phyloP scores from a whole-genome alignment of 495 filamentous ascomycete species.

The Aspergillus cavernicola region DNA sequence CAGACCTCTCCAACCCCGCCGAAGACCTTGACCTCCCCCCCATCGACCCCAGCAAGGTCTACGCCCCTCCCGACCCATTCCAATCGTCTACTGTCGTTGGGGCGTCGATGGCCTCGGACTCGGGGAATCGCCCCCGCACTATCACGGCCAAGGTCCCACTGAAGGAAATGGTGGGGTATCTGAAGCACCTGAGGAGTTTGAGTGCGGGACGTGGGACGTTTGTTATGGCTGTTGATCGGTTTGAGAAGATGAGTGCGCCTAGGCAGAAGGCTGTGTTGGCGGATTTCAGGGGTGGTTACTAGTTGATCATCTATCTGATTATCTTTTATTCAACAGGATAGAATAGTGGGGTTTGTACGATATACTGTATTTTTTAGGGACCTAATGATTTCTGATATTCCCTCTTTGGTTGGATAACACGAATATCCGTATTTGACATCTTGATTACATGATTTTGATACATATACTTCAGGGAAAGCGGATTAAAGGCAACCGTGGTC shows the following conservation, averaged over 20 bases:
- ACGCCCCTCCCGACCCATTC: conserved; percentile 83
- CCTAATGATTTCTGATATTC: no score
- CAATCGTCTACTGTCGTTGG: conserved; percentile 38
- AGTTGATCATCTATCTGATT: conserved; percentile 2
- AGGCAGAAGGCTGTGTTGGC: conserved; percentile 55
- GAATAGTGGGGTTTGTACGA: no score
- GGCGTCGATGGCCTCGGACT: conserved; percentile 15
- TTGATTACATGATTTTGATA: no score
- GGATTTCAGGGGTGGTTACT: conserved; percentile 43
- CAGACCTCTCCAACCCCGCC: conserved; percentile 16
- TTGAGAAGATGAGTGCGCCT: conserved; percentile 74
- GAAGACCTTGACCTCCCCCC: conserved; percentile 26
- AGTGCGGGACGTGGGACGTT: conserved; percentile 89
- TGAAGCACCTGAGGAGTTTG: conserved; percentile 82
- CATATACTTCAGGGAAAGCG: no score
- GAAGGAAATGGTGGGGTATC: conserved; percentile 95
- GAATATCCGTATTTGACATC: no score
- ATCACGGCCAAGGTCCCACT: conserved; percentile 84
- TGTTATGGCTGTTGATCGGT: conserved; percentile 86
- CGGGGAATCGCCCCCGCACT: conserved; percentile 46
- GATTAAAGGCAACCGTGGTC: no score
- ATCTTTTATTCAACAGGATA: no score
- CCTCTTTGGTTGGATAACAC: no score
- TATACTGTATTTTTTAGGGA: no score
- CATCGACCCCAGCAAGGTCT: conserved; percentile 69